phyloP scores from a whole-genome alignment of 2,329 filamentous ascomycete species.

The Moelleriella libera region DNA sequence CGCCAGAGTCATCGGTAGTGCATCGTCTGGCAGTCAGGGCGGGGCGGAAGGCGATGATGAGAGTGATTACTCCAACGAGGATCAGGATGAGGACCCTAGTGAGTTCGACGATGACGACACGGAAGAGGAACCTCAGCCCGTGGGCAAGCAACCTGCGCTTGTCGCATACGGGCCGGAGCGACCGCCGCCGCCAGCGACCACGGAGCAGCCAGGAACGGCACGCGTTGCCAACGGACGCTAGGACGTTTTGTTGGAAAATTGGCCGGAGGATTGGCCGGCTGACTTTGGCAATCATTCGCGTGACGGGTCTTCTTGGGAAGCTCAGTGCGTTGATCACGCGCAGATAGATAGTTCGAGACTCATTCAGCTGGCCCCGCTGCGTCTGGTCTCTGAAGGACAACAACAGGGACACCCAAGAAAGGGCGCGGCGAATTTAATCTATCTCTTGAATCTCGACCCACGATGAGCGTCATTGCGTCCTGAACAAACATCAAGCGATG shows the following conservation, averaged over 20 bases:
- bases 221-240: constrained; percentile 29
- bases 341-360: too few species aligned
- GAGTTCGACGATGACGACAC: constrained; percentile 50
- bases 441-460: too few species aligned
- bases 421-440: too few species aligned
- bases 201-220: constrained; percentile 4
- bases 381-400: too few species aligned
- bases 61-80: constrained; percentile 50
- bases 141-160: constrained; percentile 17
- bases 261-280: too few species aligned
- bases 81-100: constrained; percentile 47
- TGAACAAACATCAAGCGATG: too few species aligned
- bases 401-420: too few species aligned
- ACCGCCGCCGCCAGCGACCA: constrained; percentile 21
- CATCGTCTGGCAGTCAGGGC: constrained; percentile 39
- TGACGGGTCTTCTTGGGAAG: too few species aligned
- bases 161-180: constrained; percentile 34
- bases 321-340: too few species aligned
- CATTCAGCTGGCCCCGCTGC: too few species aligned
- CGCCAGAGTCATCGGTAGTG: constrained; percentile 43
- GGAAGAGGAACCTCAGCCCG: constrained; percentile 31
- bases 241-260: constrained; percentile 4
- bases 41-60: constrained; percentile 36
- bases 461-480: too few species aligned
- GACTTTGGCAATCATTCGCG: too few species aligned